Percentiles rank a stretch among this genome's conserved stretches.
Evolutionary conservation across 441 rosid genomes (phyloP).

Genomic region (Adansonia rubrostipa): DNA sequence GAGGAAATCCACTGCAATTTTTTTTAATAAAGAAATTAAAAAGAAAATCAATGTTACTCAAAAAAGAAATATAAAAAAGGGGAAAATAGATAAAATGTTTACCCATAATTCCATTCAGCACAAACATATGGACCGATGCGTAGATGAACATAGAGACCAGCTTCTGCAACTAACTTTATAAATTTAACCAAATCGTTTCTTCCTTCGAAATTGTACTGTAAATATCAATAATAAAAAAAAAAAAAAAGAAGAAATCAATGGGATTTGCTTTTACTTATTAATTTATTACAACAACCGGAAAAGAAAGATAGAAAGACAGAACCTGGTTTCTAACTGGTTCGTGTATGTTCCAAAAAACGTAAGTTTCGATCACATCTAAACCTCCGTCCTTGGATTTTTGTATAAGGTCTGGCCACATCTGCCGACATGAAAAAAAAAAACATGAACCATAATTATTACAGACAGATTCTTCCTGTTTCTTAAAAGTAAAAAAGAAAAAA

Average conservation of each 20-base stretch:
- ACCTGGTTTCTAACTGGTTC: slow-evolving; percentile 90
- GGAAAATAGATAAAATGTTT: not conserved
- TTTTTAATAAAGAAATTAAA: not conserved
- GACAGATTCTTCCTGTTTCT: not conserved
- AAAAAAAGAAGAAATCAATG: not conserved
- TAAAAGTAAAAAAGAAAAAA: not conserved
- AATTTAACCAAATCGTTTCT: slow-evolving; percentile 72
- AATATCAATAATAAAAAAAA: not conserved
- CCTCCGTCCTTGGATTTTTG: slow-evolving; percentile 99
- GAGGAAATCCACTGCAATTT: slow-evolving; percentile 66
- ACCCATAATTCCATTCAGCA: slow-evolving; percentile 87
- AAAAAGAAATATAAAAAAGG: not conserved
- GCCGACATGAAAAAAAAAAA: not conserved
- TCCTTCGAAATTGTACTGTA: slow-evolving; percentile 71
- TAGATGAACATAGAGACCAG: slow-evolving; percentile 72
- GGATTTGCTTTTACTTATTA: not conserved
- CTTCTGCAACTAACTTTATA: slow-evolving; percentile 63
- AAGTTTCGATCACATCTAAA: slow-evolving; percentile 86
- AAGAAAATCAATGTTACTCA: not conserved
- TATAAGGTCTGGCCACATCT: slow-evolving; percentile 98
- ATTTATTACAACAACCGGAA: slow-evolving; percentile 33
- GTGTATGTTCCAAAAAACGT: slow-evolving; percentile 87
- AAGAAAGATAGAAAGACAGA: not conserved
- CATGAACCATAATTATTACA: slow-evolving; percentile 5
- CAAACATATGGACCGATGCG: slow-evolving; percentile 82